phyloP scores from a whole-genome alignment of 345 rosid genomes.

The Mercurialis annua region DNA sequence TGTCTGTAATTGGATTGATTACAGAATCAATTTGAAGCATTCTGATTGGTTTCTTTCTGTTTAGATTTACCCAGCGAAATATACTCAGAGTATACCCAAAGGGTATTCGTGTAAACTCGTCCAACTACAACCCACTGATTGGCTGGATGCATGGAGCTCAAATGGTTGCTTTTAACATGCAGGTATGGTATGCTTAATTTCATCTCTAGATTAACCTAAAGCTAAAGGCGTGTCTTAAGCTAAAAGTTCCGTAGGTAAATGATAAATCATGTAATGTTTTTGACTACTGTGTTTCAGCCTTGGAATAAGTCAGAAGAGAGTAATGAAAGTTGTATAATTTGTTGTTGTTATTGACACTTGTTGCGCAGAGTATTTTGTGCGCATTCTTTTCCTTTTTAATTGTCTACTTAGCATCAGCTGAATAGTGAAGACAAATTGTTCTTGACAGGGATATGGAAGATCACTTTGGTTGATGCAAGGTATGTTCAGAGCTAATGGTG shows the following conservation, averaged over 20 bases:
- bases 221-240: background rate
- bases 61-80: conserved; percentile 74
- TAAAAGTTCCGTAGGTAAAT: background rate
- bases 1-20: background rate
- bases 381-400: conserved; percentile 2
- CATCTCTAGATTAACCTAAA: background rate
- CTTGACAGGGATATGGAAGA: conserved; percentile 70
- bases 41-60: conserved; percentile 24
- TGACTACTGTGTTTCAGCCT: background rate
- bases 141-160: conserved; percentile 91
- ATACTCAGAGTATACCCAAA: conserved; percentile 84
- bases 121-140: conserved; percentile 64
- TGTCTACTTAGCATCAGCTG: background rate
- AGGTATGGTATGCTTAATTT: conserved; percentile 38
- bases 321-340: background rate
- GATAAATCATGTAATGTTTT: background rate
- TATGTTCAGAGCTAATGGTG: conserved; percentile 88
- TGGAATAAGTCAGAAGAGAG: background rate
- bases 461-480: conserved; percentile 93
- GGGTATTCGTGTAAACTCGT: conserved; percentile 68
- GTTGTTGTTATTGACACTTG: background rate
- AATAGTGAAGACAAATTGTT: conserved; percentile 9
- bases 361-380: background rate
- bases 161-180: conserved; percentile 91
- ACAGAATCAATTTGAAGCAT: background rate